A percentile compares a stretch with the other conserved stretches of the same genome.
phyloP scores from a whole-genome alignment of 805 yeast genomes.

The Wickerhamomyces alni region DNA sequence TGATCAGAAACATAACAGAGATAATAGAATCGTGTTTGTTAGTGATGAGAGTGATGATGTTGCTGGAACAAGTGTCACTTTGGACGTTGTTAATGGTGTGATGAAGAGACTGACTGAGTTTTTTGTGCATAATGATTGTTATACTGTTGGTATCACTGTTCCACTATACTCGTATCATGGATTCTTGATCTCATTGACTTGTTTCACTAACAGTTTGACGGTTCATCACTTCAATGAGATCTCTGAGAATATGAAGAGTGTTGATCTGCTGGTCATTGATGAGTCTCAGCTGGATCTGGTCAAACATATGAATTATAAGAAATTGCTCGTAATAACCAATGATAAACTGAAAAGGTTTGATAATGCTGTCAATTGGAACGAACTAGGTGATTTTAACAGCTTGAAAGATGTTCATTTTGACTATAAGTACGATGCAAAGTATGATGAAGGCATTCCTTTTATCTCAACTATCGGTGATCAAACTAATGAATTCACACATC shows the following conservation, averaged over 20 bases:
- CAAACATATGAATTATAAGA: constrained; percentile 24
- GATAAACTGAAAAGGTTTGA: constrained; percentile 3
- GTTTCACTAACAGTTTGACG: constrained; percentile 36
- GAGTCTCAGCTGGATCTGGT: constrained; percentile 19
- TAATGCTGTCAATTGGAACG: constrained; percentile 22
- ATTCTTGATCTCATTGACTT: constrained; percentile 35
- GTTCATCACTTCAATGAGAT: constrained; percentile 34
- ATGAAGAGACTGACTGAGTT: constrained; percentile 21
- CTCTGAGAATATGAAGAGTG: constrained; percentile 21
- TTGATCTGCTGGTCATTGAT: constrained; percentile 28
- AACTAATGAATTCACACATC: constrained; percentile 39
- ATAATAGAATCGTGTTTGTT: constrained; percentile 20
- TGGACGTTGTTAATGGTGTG: constrained; percentile 25
- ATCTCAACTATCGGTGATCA: constrained; percentile 28
- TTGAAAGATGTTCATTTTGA: constrained; percentile 8
- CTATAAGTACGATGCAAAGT: constrained; percentile 25
- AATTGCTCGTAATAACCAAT: constrained; percentile 26
- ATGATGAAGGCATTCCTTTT: constrained; percentile 25
- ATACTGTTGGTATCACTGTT: constrained; percentile 24
- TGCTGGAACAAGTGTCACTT: constrained; percentile 6
- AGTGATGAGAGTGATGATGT: constrained; percentile 22
- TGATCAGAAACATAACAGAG: constrained; percentile 19
- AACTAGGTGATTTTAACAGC: constrained; percentile 10
- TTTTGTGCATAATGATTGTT: constrained; percentile 12
- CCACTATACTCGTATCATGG: constrained; percentile 27